Conservation (phyloP, 257 asterid species). For the Eucommia ulmoides region DNA sequence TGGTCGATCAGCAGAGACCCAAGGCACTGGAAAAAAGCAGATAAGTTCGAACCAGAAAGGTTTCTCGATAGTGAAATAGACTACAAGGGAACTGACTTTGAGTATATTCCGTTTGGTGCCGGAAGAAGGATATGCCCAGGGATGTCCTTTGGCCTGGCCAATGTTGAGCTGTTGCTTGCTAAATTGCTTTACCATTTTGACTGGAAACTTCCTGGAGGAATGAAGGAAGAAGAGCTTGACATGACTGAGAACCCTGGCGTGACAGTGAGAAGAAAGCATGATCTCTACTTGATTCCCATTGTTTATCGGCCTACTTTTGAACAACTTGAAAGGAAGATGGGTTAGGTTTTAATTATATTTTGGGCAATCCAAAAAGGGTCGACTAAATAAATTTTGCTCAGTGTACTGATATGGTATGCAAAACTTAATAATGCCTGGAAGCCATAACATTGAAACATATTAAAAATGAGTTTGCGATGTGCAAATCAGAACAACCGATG, state of each 20-base stretch:
- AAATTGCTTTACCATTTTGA: constrained; percentile 10
- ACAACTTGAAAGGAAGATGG: neutral
- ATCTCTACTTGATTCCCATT: constrained; percentile 4
- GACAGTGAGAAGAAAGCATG: constrained; percentile 6
- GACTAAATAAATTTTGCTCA: no score
- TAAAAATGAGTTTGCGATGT: no score
- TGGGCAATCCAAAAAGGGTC: no score
- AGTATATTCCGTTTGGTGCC: constrained; percentile 12
- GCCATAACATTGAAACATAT: no score
- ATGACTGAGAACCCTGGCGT: constrained; percentile 1
- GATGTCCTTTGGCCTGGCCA: constrained; percentile 2
- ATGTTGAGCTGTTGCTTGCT: constrained; percentile 9
- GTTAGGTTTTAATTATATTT: no score
- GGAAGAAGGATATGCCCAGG: constrained; percentile 13
- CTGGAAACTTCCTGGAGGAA: constrained; percentile 5
- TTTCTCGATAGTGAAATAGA: constrained; percentile 5
- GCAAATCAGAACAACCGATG: no score
- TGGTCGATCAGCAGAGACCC: constrained; percentile 8
- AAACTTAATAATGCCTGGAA: no score
- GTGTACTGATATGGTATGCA: no score
- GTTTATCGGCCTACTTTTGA: neutral
- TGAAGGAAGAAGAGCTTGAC: constrained; percentile 9
- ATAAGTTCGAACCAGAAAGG: constrained; percentile 6
- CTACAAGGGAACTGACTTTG: constrained; percentile 6
- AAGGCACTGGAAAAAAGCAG: constrained; percentile 6